phyloP scores from a whole-genome alignment of 306 rosid species.

The Sicyos edulis region DNA sequence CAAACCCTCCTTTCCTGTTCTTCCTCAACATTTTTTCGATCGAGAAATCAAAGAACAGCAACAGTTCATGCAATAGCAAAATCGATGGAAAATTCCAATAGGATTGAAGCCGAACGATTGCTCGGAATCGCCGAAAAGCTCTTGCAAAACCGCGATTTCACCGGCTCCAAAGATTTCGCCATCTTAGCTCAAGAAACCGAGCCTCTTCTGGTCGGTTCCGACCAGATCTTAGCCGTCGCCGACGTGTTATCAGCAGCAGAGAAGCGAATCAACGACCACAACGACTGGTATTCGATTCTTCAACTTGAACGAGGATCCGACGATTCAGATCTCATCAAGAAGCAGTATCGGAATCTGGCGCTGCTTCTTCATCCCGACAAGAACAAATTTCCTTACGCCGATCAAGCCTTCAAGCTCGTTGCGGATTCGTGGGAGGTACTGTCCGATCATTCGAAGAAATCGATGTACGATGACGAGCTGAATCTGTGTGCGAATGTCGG shows the following conservation, averaged over 20 bases:
- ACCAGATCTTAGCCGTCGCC: conserved; percentile 74
- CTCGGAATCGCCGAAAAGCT: conserved; percentile 78
- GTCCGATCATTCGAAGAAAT: conserved; percentile 51
- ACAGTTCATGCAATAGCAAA: neutral
- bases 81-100: conserved; percentile 32
- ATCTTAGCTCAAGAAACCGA: conserved; percentile 81
- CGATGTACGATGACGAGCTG: conserved; percentile 47
- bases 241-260: conserved; percentile 72
- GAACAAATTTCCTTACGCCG: conserved; percentile 57
- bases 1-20: no score
- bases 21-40: neutral
- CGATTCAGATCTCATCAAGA: conserved; percentile 50
- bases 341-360: conserved; percentile 65
- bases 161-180: conserved; percentile 67
- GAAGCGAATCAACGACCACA: conserved; percentile 45
- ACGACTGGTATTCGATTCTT: conserved; percentile 76
- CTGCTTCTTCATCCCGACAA: conserved; percentile 80
- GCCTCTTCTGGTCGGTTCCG: conserved; percentile 80
- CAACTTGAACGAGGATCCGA: conserved; percentile 52
- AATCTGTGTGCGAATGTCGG: conserved; percentile 44
- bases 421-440: conserved; percentile 74
- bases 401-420: conserved; percentile 70
- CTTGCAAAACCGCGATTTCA: conserved; percentile 56
- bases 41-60: neutral
- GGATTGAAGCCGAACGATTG: conserved; percentile 72